These are phyloP conservation scores for Asparagopsis taxiformis DNA, from an alignment of 31 red algal species.

Conservation along the genomic window DNA sequence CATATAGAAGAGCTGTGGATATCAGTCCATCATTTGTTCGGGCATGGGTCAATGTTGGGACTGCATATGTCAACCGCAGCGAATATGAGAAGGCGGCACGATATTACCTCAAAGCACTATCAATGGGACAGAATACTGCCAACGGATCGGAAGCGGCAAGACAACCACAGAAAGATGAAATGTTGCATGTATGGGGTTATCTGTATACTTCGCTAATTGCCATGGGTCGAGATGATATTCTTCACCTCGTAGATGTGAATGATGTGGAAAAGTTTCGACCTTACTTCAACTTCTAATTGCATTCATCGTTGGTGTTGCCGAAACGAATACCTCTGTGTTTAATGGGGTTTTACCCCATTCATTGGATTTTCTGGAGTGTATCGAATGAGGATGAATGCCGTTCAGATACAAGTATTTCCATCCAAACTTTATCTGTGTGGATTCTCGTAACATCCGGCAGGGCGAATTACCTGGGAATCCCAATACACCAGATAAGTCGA, in stretches of 20 bases:
- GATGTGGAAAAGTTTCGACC: slow-evolving; percentile 26
- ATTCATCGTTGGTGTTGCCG: no score
- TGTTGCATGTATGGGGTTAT: slow-evolving; percentile 77
- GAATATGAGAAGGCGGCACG: slow-evolving; percentile 52
- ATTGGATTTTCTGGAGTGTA: no score
- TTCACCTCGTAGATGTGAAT: slow-evolving; percentile 20
- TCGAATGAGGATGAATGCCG: no score
- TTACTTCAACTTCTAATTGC: slow-evolving; percentile 34
- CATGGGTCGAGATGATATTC: slow-evolving; percentile 53
- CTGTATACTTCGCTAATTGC: slow-evolving; percentile 65
- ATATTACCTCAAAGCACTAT: slow-evolving; percentile 81
- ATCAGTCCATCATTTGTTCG: slow-evolving; percentile 63
- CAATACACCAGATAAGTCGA: no score
- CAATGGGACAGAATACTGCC: slow-evolving; percentile 21
- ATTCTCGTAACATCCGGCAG: no score
- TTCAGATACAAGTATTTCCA: no score
- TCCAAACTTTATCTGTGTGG: no score
- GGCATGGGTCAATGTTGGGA: slow-evolving; percentile 97
- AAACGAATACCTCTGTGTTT: no score
- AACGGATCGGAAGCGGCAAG: neutral
- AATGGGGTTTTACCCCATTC: no score
- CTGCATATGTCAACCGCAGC: slow-evolving; percentile 79
- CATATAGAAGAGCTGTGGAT: slow-evolving; percentile 88
- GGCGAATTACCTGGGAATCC: no score
- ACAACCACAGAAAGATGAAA: neutral